Conservation (phyloP, 2,329 filamentous ascomycete species). For the Trichoderma atrobrunneum region DNA sequence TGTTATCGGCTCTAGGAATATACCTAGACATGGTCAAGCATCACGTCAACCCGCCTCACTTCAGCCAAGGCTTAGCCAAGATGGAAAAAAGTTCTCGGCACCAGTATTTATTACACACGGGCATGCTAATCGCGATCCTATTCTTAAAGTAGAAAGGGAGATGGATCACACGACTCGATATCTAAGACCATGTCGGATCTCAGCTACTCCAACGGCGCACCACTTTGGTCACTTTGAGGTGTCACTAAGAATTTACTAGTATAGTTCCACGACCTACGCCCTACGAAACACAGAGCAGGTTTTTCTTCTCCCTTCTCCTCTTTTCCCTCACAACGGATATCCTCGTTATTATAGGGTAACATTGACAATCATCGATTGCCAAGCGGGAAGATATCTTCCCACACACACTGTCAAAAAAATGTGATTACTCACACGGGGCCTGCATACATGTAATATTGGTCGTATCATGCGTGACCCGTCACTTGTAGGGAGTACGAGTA, state of each 20-base stretch:
- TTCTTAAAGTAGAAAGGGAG: neutral
- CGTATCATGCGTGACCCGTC: neutral
- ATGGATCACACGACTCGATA: constrained; percentile 11
- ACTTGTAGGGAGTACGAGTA: neutral
- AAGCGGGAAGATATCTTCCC: neutral
- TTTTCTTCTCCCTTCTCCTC: neutral
- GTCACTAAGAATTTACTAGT: neutral
- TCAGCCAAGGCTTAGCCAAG: neutral
- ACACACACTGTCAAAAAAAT: neutral
- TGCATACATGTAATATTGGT: neutral
- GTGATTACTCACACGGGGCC: neutral
- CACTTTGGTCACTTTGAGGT: neutral
- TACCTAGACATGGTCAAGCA: neutral
- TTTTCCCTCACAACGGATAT: neutral
- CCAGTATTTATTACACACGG: neutral
- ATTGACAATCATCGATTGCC: neutral
- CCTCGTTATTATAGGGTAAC: neutral
- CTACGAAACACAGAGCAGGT: neutral
- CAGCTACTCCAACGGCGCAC: neutral
- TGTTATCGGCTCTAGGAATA: neutral
- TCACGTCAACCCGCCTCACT: neutral
- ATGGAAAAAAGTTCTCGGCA: neutral
- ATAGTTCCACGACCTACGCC: neutral
- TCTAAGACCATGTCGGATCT: neutral
- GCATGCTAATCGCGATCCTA: neutral